Percentiles rank a stretch among this genome's conserved stretches.
phyloP scores from a whole-genome alignment of 331 rosid species.

The Erythrophleum ivorense region DNA sequence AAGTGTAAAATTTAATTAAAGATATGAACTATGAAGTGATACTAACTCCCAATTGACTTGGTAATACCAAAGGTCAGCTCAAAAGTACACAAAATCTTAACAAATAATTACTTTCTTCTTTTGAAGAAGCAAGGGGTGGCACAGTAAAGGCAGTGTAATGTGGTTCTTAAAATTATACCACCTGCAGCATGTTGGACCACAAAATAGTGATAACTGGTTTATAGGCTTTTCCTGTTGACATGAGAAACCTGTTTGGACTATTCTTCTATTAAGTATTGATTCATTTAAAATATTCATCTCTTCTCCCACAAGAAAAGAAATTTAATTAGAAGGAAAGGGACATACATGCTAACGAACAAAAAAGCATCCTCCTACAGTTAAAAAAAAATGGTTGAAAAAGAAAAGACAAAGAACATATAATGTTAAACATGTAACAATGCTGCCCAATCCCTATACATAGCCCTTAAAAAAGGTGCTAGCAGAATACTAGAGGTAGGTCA shows the following conservation, averaged over 20 bases:
- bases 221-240: background rate
- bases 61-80: background rate
- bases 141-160: background rate
- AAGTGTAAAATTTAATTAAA: background rate
- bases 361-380: background rate
- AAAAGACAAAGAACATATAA: too few species aligned
- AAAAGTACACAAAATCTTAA: constrained; percentile 4
- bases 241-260: background rate
- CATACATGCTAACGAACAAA: background rate
- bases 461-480: background rate
- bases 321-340: background rate
- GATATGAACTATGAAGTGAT: constrained; percentile 9
- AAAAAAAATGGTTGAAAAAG: background rate
- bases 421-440: background rate
- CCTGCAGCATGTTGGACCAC: background rate
- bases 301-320: background rate
- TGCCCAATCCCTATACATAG: background rate
- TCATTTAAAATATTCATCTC: background rate
- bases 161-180: background rate
- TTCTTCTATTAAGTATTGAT: background rate
- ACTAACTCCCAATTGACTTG: constrained; percentile 14
- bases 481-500: background rate
- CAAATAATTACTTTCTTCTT: background rate
- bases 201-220: background rate
- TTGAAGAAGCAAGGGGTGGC: background rate